Conservation (phyloP, 164 flowering plant species). For the Magnolia officinalis region DNA sequence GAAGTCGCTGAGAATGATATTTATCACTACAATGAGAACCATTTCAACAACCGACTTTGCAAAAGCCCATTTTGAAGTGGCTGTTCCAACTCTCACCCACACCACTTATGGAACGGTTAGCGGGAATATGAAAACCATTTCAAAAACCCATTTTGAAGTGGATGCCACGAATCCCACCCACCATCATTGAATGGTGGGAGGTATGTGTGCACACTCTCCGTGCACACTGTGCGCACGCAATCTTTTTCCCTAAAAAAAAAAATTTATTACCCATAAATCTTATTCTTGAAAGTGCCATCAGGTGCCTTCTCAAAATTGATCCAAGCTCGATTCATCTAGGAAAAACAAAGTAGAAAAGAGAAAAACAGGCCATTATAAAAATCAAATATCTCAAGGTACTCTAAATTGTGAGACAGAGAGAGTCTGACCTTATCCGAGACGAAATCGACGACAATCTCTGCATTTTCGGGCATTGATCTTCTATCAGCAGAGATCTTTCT, state of each 20-base stretch:
- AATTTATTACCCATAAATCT: conserved; percentile 65
- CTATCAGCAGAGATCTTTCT: conserved; percentile 39
- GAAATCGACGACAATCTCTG: conserved; percentile 63
- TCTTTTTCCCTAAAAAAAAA: too few relatives aligned
- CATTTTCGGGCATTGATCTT: conserved; percentile 44
- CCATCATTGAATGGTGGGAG: too few relatives aligned
- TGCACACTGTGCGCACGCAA: too few relatives aligned
- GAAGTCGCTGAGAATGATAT: too few relatives aligned
- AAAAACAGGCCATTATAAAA: not conserved
- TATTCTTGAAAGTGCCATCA: conserved; percentile 64
- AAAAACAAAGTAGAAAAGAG: not conserved
- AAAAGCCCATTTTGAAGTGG: not conserved
- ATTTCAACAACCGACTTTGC: not conserved
- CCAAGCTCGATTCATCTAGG: conserved; percentile 89
- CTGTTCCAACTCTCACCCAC: not conserved
- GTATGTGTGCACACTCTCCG: too few relatives aligned
- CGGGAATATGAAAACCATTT: not conserved
- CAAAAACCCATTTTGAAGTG: not conserved
- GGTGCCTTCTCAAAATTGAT: conserved; percentile 71
- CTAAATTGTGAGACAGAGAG: not conserved
- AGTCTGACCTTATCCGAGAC: conserved; percentile 52
- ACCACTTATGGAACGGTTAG: too few relatives aligned
- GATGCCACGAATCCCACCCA: too few relatives aligned
- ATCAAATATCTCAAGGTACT: not conserved
- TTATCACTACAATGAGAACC: not conserved